Conservation (phyloP, 208 protist species). For the Herpetomonas tarakana region DNA sequence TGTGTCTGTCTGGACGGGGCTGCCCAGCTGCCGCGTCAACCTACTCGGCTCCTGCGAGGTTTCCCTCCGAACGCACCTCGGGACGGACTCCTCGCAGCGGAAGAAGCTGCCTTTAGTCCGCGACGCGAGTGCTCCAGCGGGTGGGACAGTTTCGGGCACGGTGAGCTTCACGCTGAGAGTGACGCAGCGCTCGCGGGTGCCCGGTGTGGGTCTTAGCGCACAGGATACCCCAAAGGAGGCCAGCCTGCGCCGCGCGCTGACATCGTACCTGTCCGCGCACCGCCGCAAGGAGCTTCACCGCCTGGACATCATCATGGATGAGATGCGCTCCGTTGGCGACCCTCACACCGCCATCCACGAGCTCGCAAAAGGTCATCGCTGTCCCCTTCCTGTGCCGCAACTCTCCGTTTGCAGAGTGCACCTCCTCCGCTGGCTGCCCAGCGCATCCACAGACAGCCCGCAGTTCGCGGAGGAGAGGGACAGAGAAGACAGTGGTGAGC, state of each 20-base stretch:
- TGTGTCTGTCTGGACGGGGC: not conserved
- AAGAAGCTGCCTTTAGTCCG: not conserved
- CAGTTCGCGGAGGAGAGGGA: too few relatives aligned
- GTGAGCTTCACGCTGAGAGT: not conserved
- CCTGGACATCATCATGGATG: constrained; percentile 3
- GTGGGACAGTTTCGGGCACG: too few relatives aligned
- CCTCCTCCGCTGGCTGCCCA: too few relatives aligned
- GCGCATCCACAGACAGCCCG: too few relatives aligned
- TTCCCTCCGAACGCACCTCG: not conserved
- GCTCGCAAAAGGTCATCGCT: too few relatives aligned
- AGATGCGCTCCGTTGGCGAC: constrained; percentile 4
- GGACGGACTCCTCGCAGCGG: not conserved
- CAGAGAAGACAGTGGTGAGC: too few relatives aligned
- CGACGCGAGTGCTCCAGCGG: too few relatives aligned
- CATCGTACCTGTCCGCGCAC: constrained; percentile 12
- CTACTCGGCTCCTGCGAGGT: not conserved
- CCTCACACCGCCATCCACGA: too few relatives aligned
- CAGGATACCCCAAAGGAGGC: not conserved
- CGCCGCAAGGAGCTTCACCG: constrained; percentile 7
- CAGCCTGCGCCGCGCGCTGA: not conserved
- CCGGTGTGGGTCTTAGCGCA: too few relatives aligned
- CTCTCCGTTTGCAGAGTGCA: too few relatives aligned
- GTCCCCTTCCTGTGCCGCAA: too few relatives aligned
- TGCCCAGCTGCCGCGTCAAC: not conserved
- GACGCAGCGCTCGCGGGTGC: not conserved